Conservation (phyloP, 2,329 filamentous ascomycete genomes). For the Botrytis paeoniae region DNA sequence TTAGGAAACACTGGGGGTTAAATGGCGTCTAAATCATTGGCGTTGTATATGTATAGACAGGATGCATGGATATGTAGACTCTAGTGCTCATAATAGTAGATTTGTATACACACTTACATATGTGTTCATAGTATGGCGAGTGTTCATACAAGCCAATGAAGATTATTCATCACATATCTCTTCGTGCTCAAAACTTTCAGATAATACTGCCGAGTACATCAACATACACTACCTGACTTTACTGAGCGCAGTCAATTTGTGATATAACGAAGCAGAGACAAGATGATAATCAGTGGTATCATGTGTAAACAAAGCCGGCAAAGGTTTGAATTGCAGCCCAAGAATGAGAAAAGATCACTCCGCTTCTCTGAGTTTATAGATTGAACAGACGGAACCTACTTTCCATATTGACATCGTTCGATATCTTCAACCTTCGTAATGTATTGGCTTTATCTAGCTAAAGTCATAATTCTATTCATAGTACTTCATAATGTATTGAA, state of each 20-base stretch:
- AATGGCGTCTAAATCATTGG: background rate
- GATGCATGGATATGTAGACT: background rate
- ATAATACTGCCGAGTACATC: background rate
- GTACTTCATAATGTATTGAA: background rate
- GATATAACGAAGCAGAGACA: rapidly evolving
- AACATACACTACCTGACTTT: too few relatives aligned
- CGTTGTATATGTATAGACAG: background rate
- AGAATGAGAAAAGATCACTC: rapidly evolving
- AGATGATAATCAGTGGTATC: background rate
- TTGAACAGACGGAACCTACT: rapidly evolving
- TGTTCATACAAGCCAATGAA: background rate
- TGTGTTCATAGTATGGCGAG: background rate
- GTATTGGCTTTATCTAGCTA: background rate
- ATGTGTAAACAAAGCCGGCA: background rate
- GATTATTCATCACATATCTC: background rate
- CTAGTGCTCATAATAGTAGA: background rate
- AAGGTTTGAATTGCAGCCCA: rapidly evolving
- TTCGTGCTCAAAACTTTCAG: background rate
- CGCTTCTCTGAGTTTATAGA: rapidly evolving
- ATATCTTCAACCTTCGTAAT: background rate
- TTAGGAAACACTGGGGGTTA: background rate
- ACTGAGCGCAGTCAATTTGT: rapidly evolving
- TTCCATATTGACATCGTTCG: background rate
- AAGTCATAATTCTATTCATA: rapidly evolving
- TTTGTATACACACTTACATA: background rate